Evolutionary conservation across 1,139 yeast genomes (phyloP).

Genomic region (Diutina ranongensis): DNA sequence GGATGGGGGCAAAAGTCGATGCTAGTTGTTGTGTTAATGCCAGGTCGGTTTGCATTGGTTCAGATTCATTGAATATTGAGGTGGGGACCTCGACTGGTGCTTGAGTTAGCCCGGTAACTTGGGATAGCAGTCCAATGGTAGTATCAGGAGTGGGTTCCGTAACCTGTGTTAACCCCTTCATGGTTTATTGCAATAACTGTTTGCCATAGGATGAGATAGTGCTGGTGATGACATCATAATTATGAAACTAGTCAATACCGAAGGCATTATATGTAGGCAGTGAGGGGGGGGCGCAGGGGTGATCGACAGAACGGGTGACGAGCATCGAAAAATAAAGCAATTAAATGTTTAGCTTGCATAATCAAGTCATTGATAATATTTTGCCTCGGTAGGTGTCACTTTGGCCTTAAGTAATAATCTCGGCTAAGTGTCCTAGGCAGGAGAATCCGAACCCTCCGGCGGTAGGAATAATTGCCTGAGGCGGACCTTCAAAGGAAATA

Average conservation of each 20-base stretch:
- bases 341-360: too few relatives aligned
- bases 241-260: too few relatives aligned
- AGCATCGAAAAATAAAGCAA: too few relatives aligned
- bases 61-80: not conserved
- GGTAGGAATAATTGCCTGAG: not conserved
- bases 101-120: not conserved
- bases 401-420: not conserved
- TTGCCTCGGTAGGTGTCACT: too few relatives aligned
- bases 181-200: too few relatives aligned
- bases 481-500: not conserved
- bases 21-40: not conserved
- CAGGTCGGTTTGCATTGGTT: not conserved
- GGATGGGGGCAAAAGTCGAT: not conserved
- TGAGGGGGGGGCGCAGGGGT: not conserved
- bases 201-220: too few relatives aligned
- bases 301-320: too few relatives aligned
- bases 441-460: not conserved
- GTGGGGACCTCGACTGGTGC: not conserved
- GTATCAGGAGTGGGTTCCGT: not conserved
- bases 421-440: not conserved
- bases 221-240: not conserved
- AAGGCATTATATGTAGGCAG: not conserved
- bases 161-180: not conserved
- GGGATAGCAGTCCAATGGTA: not conserved
- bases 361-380: too few relatives aligned